Percentiles rank a stretch among this genome's conserved stretches.
These are phyloP conservation scores for Diophrys sp. DNA, from an alignment of 73 alveolate species.

Conservation along the genomic window DNA sequence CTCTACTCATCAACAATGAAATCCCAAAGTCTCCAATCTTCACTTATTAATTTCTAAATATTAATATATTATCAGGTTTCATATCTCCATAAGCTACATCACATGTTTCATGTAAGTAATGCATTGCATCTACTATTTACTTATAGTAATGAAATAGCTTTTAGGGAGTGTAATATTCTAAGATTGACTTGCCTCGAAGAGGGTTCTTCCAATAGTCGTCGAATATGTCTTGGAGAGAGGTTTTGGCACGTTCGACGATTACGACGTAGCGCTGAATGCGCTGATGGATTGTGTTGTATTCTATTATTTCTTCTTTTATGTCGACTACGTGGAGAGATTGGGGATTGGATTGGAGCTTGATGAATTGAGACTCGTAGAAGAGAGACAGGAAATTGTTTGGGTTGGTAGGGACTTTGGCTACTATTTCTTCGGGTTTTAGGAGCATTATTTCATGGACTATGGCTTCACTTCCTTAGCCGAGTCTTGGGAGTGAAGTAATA, in stretches of 20 bases:
- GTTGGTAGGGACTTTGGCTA: neutral
- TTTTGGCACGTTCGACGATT: conserved; percentile 37
- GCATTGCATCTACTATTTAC: conserved; percentile 10
- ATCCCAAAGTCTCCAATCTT: conserved; percentile 43
- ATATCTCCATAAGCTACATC: conserved; percentile 33
- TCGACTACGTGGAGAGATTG: conserved; percentile 9
- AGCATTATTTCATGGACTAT: neutral
- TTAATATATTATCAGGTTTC: conserved; percentile 32
- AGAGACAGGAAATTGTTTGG: neutral
- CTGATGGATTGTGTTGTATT: neutral
- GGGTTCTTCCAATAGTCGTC: conserved; percentile 14
- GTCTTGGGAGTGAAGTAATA: neutral
- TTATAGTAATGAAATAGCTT: conserved; percentile 28
- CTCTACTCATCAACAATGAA: neutral
- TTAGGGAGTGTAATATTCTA: conserved; percentile 27
- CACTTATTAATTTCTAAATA: conserved; percentile 31
- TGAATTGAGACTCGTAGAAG: conserved; percentile 6
- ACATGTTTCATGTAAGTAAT: conserved; percentile 15
- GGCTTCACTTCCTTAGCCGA: neutral
- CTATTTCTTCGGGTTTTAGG: neutral
- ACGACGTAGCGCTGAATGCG: conserved; percentile 11
- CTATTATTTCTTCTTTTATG: conserved; percentile 39
- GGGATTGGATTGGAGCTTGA: conserved; percentile 11
- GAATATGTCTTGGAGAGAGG: neutral
- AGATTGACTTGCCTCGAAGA: neutral